Evolutionary conservation across 1,139 yeast genomes (phyloP).

Genomic region (Candida tetrigidarum): DNA sequence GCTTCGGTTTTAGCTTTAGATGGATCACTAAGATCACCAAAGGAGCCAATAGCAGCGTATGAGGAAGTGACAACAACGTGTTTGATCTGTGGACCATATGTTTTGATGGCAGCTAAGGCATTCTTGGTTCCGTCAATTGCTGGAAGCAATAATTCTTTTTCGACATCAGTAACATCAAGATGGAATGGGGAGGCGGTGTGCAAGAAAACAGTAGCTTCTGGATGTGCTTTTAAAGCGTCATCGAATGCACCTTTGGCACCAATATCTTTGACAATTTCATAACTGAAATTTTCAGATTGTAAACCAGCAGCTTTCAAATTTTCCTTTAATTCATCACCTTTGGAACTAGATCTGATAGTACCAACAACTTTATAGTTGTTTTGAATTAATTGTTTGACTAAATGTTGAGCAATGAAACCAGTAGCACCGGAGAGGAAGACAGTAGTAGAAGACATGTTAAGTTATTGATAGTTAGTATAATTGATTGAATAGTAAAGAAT

Average conservation of each 20-base stretch:
- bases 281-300: not conserved
- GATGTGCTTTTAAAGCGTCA: slow-evolving; percentile 30
- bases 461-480: not conserved
- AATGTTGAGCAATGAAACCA: slow-evolving; percentile 38
- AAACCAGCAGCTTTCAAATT: slow-evolving; percentile 3
- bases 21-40: slow-evolving; percentile 14
- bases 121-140: slow-evolving; percentile 37
- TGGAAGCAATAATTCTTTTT: slow-evolving; percentile 33
- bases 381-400: slow-evolving; percentile 26
- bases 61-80: slow-evolving; percentile 35
- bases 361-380: slow-evolving; percentile 36
- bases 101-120: slow-evolving; percentile 28
- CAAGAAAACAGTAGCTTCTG: slow-evolving; percentile 30
- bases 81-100: slow-evolving; percentile 28
- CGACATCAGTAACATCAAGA: slow-evolving; percentile 27
- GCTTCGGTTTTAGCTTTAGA: slow-evolving; percentile 27
- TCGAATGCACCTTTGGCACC: slow-evolving; percentile 34
- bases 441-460: slow-evolving; percentile 7
- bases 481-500: not conserved
- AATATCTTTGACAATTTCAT: slow-evolving; percentile 32
- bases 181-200: slow-evolving; percentile 41
- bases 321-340: slow-evolving; percentile 30
- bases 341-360: slow-evolving; percentile 33
- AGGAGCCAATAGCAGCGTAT: slow-evolving; percentile 25
- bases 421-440: slow-evolving; percentile 43